Conservation (phyloP, 2,329 filamentous ascomycete genomes). For the Colletotrichum sp. region DNA sequence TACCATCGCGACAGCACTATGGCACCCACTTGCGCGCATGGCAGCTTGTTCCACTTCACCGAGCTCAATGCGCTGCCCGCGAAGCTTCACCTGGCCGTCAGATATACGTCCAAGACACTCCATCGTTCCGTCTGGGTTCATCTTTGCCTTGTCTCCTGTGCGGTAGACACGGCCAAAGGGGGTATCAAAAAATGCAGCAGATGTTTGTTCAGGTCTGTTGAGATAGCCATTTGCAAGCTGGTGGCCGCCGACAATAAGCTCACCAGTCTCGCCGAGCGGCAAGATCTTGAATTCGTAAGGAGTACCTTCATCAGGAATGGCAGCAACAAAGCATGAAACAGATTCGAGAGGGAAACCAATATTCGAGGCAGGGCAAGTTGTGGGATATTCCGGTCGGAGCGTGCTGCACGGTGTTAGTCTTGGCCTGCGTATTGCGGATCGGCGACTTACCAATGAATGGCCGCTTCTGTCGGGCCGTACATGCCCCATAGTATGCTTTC, state of each 20-base stretch:
- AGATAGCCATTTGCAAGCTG: slow-evolving; percentile 85
- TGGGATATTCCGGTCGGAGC: neutral
- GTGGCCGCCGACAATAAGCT: slow-evolving; percentile 80
- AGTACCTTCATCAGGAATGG: slow-evolving; percentile 41
- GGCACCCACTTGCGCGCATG: slow-evolving; percentile 65
- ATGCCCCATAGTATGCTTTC: slow-evolving; percentile 83
- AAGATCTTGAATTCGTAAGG: slow-evolving; percentile 55
- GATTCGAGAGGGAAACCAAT: slow-evolving; percentile 84
- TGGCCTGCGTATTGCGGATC: neutral
- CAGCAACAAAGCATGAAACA: slow-evolving; percentile 77
- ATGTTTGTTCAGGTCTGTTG: slow-evolving; percentile 79
- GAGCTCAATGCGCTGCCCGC: slow-evolving; percentile 83
- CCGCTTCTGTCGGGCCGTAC: slow-evolving; percentile 93
- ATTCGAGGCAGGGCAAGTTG: slow-evolving; percentile 39
- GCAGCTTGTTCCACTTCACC: slow-evolving; percentile 79
- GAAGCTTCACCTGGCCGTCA: slow-evolving; percentile 83
- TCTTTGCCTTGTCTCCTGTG: slow-evolving; percentile 82
- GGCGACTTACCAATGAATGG: slow-evolving; percentile 74
- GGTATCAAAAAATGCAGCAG: slow-evolving; percentile 71
- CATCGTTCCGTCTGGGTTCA: slow-evolving; percentile 71
- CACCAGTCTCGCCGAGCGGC: slow-evolving; percentile 72
- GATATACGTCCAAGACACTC: slow-evolving; percentile 84
- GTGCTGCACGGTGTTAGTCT: neutral
- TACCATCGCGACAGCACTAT: slow-evolving; percentile 71
- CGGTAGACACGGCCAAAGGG: slow-evolving; percentile 76